A percentile compares a stretch with the other conserved stretches of the same genome.
phyloP scores from a whole-genome alignment of 202 grass and related monocot species.

The Tripidium arundinaceum region DNA sequence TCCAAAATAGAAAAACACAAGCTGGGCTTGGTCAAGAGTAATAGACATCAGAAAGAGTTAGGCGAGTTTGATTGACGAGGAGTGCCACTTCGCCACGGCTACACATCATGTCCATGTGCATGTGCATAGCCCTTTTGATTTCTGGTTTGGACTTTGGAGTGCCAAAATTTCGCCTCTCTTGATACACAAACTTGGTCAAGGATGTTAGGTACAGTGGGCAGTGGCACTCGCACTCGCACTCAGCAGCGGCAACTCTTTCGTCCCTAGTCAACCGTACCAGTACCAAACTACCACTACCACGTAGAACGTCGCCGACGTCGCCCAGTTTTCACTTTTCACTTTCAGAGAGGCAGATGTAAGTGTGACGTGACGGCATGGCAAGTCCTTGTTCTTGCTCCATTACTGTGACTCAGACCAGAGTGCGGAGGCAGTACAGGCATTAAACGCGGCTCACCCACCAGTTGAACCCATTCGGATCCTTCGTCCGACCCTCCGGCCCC shows the following conservation, averaged over 20 bases:
- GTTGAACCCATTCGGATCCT: not conserved
- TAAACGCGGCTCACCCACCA: conserved; percentile 37
- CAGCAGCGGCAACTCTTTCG: not conserved
- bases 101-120: too few species aligned
- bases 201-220: conserved; percentile 14
- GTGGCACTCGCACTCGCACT: not conserved
- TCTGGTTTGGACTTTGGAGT: too few species aligned
- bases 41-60: not conserved
- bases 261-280: not conserved
- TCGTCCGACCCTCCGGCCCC: not conserved
- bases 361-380: not conserved
- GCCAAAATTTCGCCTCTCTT: too few species aligned
- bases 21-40: not conserved
- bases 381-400: not conserved
- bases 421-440: conserved; percentile 16
- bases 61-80: too few species aligned
- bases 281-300: too few species aligned
- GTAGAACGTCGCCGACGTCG: too few species aligned
- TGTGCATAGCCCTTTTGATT: too few species aligned
- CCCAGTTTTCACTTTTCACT: too few species aligned
- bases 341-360: too few species aligned
- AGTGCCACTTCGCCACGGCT: too few species aligned
- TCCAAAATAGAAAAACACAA: not conserved
- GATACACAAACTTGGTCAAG: not conserved
- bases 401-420: not conserved